Evolutionary conservation across 441 rosid species (phyloP).

Genomic region (Adansonia rubrostipa): DNA sequence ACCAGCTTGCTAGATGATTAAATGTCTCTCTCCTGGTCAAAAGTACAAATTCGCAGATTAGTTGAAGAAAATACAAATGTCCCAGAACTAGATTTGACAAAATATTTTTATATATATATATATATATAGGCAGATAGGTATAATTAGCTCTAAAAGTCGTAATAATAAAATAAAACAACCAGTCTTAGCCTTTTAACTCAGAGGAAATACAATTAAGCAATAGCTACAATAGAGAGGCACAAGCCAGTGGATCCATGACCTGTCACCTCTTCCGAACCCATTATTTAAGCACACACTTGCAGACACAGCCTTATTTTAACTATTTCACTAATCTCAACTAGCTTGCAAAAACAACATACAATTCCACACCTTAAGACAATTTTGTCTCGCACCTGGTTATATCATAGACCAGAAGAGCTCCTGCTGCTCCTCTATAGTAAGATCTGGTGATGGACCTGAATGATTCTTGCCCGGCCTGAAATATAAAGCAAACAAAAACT

Average conservation of each 20-base stretch:
- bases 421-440: constrained; percentile 83
- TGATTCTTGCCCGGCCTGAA: constrained; percentile 83
- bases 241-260: neutral
- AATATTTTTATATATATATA: neutral
- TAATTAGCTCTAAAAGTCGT: neutral
- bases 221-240: neutral
- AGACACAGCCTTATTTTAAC: constrained; percentile 2
- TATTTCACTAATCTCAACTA: constrained; percentile 3
- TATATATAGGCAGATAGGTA: neutral
- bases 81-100: neutral
- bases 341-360: neutral
- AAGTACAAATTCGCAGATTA: constrained; percentile 13
- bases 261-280: constrained; percentile 5
- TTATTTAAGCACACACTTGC: constrained; percentile 3
- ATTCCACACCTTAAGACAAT: neutral
- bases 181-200: neutral
- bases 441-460: constrained; percentile 81
- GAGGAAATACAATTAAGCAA: neutral
- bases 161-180: neutral
- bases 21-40: constrained; percentile 58
- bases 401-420: constrained; percentile 76
- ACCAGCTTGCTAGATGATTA: constrained; percentile 64
- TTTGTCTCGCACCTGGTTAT: constrained; percentile 61
- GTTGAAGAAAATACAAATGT: neutral
- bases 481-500: constrained; percentile 16